Evolutionary conservation across 2,329 filamentous ascomycete species (phyloP), one percentile per base, ranked within the genome.

Genomic region (Penicillium occitanis): DNA sequence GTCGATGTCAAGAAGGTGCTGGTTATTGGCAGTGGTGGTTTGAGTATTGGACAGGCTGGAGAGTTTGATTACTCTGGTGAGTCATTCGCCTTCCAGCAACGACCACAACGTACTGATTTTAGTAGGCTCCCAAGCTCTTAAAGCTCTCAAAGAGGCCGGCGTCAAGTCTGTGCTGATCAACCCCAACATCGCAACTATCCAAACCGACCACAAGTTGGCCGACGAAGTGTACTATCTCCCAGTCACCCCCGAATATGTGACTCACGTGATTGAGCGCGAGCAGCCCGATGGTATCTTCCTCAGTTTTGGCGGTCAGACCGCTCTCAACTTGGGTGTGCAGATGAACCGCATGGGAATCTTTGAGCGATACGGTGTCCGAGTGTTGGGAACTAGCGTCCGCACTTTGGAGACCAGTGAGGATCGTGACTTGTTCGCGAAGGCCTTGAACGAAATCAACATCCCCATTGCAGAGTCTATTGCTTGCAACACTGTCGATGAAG

Each of bases 171-270:
- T 98, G 64, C 88, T 98, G 70, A 93, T 98, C 79, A 98, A 98
- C 82, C 94, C 94, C 74, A 98, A 98, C 79, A 98, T 98, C 78
- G 94, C 94, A 68, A 98, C 95, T 66, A 98, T 98, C 76, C 94
- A 98, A 83, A 98, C 94, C 73, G 93, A 96, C 79, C 94, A 98
- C 85, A 90, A 90, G 75, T 90, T 98, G 77, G 93, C 93, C 75
- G 94, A 98, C 77, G 93, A 98, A 83, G 91, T 98, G 75, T 98
- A 98, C 86, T 98, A 97, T 81, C 90, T 98, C 44, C 95, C 95
- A 65, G 93, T 99, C 74, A 99, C 95, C 19, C 91, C 94, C 70
- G 94, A 98, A 86, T 99, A 98, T 82, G 93, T 97, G 76, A 91
- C 91, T 75, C 94, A 98, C 80, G 94, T 99, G 69, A 98, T 99